Conservation (phyloP, 2,329 filamentous ascomycete genomes). For the Ophiosphaerella narmari region DNA sequence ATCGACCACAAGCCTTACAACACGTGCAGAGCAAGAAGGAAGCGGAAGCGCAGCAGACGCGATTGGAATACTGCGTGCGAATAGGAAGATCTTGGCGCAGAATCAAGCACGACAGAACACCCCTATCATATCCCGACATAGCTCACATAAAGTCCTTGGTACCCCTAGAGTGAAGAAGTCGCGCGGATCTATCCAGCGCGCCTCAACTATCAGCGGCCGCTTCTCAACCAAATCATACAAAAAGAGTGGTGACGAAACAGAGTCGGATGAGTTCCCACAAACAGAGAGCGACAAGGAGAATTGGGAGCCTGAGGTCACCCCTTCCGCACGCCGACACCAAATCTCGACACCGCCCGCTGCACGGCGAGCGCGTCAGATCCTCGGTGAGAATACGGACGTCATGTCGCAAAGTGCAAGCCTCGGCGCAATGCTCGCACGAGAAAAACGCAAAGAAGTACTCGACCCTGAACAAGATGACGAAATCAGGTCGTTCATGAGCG, state of each 20-base stretch:
- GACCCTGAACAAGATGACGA: slow-evolving; percentile 63
- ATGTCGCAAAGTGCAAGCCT: slow-evolving; percentile 47
- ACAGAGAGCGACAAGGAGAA: slow-evolving; percentile 95
- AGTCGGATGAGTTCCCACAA: slow-evolving; percentile 57
- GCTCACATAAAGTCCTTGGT: slow-evolving; percentile 34
- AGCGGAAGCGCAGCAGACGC: slow-evolving; percentile 80
- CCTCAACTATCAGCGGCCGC: slow-evolving; percentile 41
- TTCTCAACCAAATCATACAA: slow-evolving; percentile 36
- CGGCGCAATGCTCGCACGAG: slow-evolving; percentile 42
- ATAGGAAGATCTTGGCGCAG: slow-evolving; percentile 55
- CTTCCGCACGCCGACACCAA: slow-evolving; percentile 35
- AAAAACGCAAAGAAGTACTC: slow-evolving; percentile 37
- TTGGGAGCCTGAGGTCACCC: slow-evolving; percentile 61
- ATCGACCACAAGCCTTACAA: slow-evolving; percentile 69
- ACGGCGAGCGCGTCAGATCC: slow-evolving; percentile 45
- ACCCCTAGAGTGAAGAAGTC: slow-evolving; percentile 44
- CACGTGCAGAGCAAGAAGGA: slow-evolving; percentile 79
- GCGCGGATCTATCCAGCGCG: slow-evolving; percentile 39
- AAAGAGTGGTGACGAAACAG: slow-evolving; percentile 33
- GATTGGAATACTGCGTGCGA: slow-evolving; percentile 78
- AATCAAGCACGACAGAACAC: slow-evolving; percentile 71
- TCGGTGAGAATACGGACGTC: slow-evolving; percentile 54
- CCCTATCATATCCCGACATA: slow-evolving; percentile 37
- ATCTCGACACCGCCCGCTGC: slow-evolving; percentile 38
- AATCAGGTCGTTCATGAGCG: slow-evolving; percentile 74